phyloP scores from a whole-genome alignment of 1,284 basidiomycete species.

The Tetrapyrgos nigripes region DNA sequence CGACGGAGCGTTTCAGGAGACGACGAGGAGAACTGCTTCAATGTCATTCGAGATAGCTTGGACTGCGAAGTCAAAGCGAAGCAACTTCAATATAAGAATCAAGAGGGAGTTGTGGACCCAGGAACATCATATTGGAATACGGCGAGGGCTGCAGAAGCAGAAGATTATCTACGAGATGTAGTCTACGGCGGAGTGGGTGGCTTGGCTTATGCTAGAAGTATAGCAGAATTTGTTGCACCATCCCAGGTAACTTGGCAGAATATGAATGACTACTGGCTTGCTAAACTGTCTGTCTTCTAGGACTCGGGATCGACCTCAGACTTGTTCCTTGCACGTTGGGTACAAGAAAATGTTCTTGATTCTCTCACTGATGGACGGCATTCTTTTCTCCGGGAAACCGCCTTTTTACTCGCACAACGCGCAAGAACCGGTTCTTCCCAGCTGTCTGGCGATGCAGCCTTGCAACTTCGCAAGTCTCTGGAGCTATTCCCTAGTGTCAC shows the following conservation, averaged over 20 bases:
- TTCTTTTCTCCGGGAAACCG: constrained; percentile 45
- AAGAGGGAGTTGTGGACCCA: constrained; percentile 12
- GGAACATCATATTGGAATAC: constrained; percentile 53
- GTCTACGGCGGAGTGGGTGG: constrained; percentile 81
- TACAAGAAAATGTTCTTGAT: constrained; percentile 63
- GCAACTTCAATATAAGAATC: constrained; percentile 12
- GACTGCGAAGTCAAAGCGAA: constrained; percentile 30
- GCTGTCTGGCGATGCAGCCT: constrained; percentile 14
- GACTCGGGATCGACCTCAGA: constrained; percentile 34
- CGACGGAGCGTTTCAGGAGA: constrained; percentile 36
- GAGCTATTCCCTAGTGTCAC: constrained; percentile 48
- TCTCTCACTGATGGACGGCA: constrained; percentile 65
- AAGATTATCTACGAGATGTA: constrained; percentile 68
- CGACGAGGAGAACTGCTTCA: constrained; percentile 40
- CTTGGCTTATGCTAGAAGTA: constrained; percentile 72
- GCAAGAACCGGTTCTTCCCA: neutral
- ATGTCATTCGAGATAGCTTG: constrained; percentile 43
- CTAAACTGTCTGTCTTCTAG: constrained; percentile 12
- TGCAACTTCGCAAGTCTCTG: constrained; percentile 50
- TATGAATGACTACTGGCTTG: constrained; percentile 5
- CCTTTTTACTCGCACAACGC: constrained; percentile 20
- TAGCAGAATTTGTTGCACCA: constrained; percentile 66
- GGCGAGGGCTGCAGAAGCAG: constrained; percentile 54
- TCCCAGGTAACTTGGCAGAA: constrained; percentile 22
- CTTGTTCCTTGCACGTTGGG: constrained; percentile 60